Base-by-base conservation (phyloP, 2,329 filamentous ascomycete genomes). In the Cytospora mali region DNA sequence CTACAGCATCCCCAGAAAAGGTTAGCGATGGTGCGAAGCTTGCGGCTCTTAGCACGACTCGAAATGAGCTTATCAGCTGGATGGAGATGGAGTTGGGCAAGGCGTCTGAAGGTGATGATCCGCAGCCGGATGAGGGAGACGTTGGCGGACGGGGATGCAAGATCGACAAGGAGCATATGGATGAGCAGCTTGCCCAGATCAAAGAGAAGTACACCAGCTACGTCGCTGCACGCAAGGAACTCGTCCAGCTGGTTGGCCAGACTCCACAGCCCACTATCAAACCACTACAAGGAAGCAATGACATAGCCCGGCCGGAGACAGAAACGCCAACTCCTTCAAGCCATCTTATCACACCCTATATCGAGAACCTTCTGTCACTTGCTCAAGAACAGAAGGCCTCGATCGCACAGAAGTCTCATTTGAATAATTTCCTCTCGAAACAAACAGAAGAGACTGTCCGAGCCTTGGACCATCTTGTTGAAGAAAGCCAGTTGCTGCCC, bases 51-150 rank as follows among this genome's bases (percentile, higher is more conserved):
- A 80, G 79, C 49, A 75, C 75, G 9, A 84, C 86, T 13, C 80
- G 87, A 18, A 81, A 82, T 57, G 83, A 85, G 65, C 78, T 89
- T 56, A 88, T 89, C 63, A 78, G 74, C 62, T 89, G 87, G 87
- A 88, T 89, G 62, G 87, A 89, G 71, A 76, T 75, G 6, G 87
- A 89, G 70, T 74, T 89, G 25, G 75, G 79, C 57, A 84, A 83
- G 60, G 84, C 84, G 1, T 77, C 79, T 0, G 54, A 51, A 11
- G 65, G 69, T 5, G 70, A 71, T 6, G 66, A 67, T 25, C 58
- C 67, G 4, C 70, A 71, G 14, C 66, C 67, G 46, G 67, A 64
- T 58, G 61, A 54, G 63, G 64, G 35, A 62, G 70, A 68, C 27
- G 48, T 57, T 42, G 42, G 57, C 23, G 52, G 66, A 46, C 49